Conservation (phyloP, 148 eudicot genomes). For the Spergularia marina region DNA sequence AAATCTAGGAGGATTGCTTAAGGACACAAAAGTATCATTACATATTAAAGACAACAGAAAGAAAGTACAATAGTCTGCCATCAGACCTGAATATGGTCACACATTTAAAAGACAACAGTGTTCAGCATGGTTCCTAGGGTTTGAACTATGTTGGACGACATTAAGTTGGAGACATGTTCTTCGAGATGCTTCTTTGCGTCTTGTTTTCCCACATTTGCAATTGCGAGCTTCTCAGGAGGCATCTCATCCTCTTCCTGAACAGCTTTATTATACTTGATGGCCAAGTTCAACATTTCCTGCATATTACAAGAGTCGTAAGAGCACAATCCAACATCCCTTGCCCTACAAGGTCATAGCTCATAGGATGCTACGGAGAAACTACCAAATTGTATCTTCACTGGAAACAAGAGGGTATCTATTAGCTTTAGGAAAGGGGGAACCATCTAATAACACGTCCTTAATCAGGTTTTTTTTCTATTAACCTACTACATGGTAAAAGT, state of each 20-base stretch:
- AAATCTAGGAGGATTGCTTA: too few species aligned
- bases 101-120: conserved; percentile 72
- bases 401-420: background rate
- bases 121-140: conserved; percentile 92
- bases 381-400: background rate
- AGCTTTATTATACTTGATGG: conserved; percentile 85
- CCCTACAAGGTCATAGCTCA: background rate
- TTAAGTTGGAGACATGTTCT: conserved; percentile 93
- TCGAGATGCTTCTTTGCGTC: conserved; percentile 98
- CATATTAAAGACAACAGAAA: too few species aligned
- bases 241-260: conserved; percentile 95
- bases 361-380: background rate
- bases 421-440: background rate
- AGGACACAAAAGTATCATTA: too few species aligned
- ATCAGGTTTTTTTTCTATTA: background rate
- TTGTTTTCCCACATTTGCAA: conserved; percentile 93
- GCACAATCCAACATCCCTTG: background rate
- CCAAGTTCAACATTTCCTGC: conserved; percentile 89
- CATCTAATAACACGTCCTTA: background rate
- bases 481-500: background rate
- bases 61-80: too few species aligned
- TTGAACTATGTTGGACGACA: conserved; percentile 91
- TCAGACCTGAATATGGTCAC: too few species aligned
- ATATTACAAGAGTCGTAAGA: conserved; percentile 9
- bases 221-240: conserved; percentile 89